Evolutionary conservation across 1,139 yeast species (phyloP).

Genomic region (Candida tropicalis): DNA sequence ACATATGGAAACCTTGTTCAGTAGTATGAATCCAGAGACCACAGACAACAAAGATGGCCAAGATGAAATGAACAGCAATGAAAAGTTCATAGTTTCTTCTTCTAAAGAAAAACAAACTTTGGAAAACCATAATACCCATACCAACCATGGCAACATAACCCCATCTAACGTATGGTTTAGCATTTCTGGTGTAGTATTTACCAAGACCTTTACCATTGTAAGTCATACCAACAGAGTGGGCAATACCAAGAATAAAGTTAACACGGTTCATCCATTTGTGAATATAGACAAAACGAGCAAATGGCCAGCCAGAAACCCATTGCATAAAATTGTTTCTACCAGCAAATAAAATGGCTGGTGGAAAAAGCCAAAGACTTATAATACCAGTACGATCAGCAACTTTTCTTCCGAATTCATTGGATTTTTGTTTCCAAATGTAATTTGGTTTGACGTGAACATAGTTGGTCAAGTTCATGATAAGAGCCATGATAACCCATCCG

Average conservation of each 20-base stretch:
- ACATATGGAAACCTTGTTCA: slow-evolving; percentile 46
- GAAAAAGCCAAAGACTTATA: slow-evolving; percentile 49
- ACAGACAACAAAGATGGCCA: slow-evolving; percentile 58
- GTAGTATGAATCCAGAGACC: slow-evolving; percentile 64
- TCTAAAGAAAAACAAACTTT: slow-evolving; percentile 57
- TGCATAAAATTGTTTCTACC: slow-evolving; percentile 71
- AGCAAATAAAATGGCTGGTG: slow-evolving; percentile 56
- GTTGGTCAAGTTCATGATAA: slow-evolving; percentile 47
- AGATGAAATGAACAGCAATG: slow-evolving; percentile 54
- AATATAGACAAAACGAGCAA: slow-evolving; percentile 58
- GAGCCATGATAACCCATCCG: slow-evolving; percentile 50
- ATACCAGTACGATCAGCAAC: slow-evolving; percentile 65
- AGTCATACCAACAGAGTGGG: slow-evolving; percentile 57
- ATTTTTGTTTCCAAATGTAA: slow-evolving; percentile 29
- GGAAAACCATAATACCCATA: slow-evolving; percentile 42
- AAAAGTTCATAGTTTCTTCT: slow-evolving; percentile 65
- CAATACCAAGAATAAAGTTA: slow-evolving; percentile 40
- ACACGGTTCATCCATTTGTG: slow-evolving; percentile 70
- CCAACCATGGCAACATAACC: slow-evolving; percentile 55
- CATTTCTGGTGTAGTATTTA: slow-evolving; percentile 39
- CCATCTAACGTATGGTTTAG: slow-evolving; percentile 46
- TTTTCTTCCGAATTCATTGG: slow-evolving; percentile 52
- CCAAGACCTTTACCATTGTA: slow-evolving; percentile 36
- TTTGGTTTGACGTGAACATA: slow-evolving; percentile 42
- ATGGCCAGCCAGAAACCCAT: slow-evolving; percentile 67